Percentiles rank a stretch among this genome's conserved stretches.
phyloP scores from a whole-genome alignment of 1,284 basidiomycete genomes.

The Thecaphora frezii region DNA sequence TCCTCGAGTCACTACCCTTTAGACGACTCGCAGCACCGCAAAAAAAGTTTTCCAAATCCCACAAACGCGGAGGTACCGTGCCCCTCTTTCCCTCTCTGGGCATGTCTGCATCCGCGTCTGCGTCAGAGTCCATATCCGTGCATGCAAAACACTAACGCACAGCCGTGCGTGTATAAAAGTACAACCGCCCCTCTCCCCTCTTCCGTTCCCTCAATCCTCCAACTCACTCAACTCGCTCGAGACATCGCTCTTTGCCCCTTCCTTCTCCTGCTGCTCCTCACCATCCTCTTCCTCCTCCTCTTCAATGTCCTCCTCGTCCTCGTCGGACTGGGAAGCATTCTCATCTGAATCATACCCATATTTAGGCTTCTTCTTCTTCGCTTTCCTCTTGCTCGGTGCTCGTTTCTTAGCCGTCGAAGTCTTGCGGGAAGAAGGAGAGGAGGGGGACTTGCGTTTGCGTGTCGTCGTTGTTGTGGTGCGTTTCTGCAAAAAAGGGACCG shows the following conservation, averaged over 20 bases:
- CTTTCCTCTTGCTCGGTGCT: slow-evolving; percentile 2
- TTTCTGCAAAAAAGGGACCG: slow-evolving; percentile 2
- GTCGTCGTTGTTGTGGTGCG: slow-evolving; percentile 1
- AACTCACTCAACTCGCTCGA: not conserved
- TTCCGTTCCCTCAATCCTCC: not conserved
- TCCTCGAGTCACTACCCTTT: no score
- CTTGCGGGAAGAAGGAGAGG: no score
- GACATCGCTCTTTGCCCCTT: slow-evolving; percentile 8
- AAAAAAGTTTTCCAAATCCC: no score
- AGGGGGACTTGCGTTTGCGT: not conserved
- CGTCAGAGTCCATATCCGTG: no score
- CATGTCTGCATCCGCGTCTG: no score
- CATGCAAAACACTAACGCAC: no score
- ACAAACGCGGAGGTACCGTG: no score
- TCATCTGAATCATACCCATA: slow-evolving; percentile 11
- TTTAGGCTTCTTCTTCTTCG: slow-evolving; percentile 5
- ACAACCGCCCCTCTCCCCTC: not conserved
- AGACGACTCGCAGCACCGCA: no score
- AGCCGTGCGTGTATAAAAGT: no score
- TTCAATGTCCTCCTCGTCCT: slow-evolving; percentile 9
- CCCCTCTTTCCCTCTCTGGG: no score
- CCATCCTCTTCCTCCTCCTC: slow-evolving; percentile 13
- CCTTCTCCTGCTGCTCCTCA: slow-evolving; percentile 8
- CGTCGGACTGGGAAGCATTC: not conserved
- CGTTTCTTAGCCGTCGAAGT: not conserved